A percentile compares a stretch with the other conserved stretches of the same genome.
phyloP scores from a whole-genome alignment of 2,329 filamentous ascomycete species.

The Diaporthe sp. region DNA sequence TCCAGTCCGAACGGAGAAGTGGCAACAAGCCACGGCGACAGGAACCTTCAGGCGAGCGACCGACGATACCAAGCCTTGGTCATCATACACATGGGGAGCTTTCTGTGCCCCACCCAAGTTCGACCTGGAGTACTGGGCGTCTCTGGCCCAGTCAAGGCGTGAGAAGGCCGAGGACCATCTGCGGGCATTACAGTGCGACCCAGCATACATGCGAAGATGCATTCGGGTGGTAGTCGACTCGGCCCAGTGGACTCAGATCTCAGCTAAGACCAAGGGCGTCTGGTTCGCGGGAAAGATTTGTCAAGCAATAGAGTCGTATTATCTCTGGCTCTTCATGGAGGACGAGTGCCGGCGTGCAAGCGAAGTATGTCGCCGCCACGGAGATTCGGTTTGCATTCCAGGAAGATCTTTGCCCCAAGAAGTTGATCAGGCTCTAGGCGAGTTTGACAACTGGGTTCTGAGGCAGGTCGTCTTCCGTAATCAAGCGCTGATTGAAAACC shows the following conservation, averaged over 20 bases:
- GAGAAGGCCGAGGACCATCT: conserved; percentile 20
- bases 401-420: not conserved
- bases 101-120: not conserved
- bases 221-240: not conserved
- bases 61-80: not conserved
- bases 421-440: not conserved
- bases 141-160: not conserved
- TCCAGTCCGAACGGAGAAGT: not conserved
- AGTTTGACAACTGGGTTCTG: not conserved
- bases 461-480: not conserved
- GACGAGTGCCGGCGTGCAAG: not conserved
- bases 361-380: not conserved
- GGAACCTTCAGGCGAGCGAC: not conserved
- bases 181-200: conserved; percentile 3
- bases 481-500: not conserved
- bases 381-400: not conserved
- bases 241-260: not conserved
- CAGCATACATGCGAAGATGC: not conserved
- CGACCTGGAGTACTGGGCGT: not conserved
- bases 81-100: not conserved
- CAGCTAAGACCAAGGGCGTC: not conserved
- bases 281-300: not conserved
- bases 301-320: not conserved
- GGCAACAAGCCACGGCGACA: not conserved
- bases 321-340: not conserved